Evolutionary conservation across 768 basidiomycete genomes (phyloP), one percentile per base, ranked within the genome.

Genomic region (Tephrocybe sp.): DNA sequence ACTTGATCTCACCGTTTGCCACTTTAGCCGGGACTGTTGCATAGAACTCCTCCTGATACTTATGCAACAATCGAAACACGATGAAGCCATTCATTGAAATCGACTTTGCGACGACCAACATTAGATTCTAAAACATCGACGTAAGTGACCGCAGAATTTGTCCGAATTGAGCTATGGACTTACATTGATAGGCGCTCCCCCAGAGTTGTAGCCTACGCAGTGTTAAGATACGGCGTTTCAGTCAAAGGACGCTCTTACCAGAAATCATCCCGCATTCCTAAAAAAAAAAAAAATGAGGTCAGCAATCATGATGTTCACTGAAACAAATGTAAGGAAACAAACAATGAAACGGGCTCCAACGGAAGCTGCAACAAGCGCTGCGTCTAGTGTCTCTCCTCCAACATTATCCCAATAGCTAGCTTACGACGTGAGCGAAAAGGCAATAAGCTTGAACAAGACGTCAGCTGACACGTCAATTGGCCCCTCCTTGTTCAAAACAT

Each of bases 371-470:
- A 72, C 66, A 7, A 87, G 59, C 0, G 81, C 84, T n/a, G 74
- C 70, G 11, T 86, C 84, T 2, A 87, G 69, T 0, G 71, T 76
- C 43, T 79, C 74, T 3, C 84, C 84, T 12, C 82, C 83, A 4
- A 85, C 83, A 39, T 79, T 74, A 52, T 83, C 80, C 76, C 77
- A 80, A 55, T 70, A 82, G 35, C 76, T 76, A 43, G 32, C n/a
- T 34, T 15, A 53, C 11, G 22, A n/a, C n/a, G 18, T 5, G 3
- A 21, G 27, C 27, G 4, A 15, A 16, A 13, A 18, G 41, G 4
- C 27, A 34, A 18, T 26, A 31, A 21, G 30, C 16, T 35, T 30
- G 9, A 19, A 32, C 35, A 30, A 24, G 19, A 32, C 24, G n/a
- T 2, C 15, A 9, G 35, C 39, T 42, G 13, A 49, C 47, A 42